Evolutionary conservation across 2,329 filamentous ascomycete species (phyloP).

Genomic region (Fusarium sp.): DNA sequence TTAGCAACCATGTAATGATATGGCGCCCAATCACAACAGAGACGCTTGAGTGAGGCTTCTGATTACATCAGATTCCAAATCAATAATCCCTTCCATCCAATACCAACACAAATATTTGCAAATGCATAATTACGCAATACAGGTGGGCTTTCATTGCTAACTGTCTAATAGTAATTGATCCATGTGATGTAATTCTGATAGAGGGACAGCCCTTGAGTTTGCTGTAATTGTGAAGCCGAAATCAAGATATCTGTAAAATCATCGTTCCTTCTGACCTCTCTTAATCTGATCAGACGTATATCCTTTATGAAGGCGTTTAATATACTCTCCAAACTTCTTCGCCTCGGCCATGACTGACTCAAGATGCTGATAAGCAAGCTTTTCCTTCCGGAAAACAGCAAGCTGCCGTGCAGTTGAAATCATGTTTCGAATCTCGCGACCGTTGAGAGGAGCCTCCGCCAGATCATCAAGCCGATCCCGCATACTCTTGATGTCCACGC

Average conservation of each 20-base stretch:
- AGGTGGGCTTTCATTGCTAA: too few relatives aligned
- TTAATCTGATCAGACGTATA: not conserved
- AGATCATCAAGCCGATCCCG: not conserved
- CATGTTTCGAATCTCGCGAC: not conserved
- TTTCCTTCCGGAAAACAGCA: not conserved
- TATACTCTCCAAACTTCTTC: not conserved
- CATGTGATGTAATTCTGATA: rapidly evolving
- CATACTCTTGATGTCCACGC: not conserved
- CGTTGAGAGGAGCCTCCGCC: not conserved
- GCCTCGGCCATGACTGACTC: not conserved
- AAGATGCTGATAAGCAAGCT: not conserved
- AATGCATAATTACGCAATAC: too few relatives aligned
- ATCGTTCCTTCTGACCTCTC: not conserved
- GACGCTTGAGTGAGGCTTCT: too few relatives aligned
- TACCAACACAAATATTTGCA: too few relatives aligned
- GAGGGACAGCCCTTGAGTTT: too few relatives aligned
- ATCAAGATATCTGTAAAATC: rapidly evolving
- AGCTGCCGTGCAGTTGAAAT: not conserved
- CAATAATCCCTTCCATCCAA: too few relatives aligned
- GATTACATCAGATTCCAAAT: too few relatives aligned
- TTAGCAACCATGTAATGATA: too few relatives aligned
- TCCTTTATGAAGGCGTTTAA: not conserved
- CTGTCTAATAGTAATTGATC: too few relatives aligned
- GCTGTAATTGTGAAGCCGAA: rapidly evolving
- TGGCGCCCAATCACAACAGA: too few relatives aligned